A percentile compares a stretch with the other conserved stretches of the same genome.
These are phyloP conservation scores for Miamiensis avidus DNA, from an alignment of 169 alveolate genomes.

Conservation along the genomic window DNA sequence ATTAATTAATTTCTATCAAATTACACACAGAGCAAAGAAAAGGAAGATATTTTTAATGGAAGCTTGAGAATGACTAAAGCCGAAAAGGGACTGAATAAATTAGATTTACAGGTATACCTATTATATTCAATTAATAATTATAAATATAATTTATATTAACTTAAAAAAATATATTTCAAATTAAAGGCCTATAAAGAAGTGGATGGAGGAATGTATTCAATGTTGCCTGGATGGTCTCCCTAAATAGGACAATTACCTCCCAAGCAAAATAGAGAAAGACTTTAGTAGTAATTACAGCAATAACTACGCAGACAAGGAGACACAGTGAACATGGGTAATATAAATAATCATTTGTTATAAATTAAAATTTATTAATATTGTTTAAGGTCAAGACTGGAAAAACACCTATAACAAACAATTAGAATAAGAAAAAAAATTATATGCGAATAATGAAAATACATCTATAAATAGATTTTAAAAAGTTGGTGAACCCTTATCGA, in stretches of 20 bases:
- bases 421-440: not conserved
- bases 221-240: constrained; percentile 25
- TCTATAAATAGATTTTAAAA: constrained; percentile 1
- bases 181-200: constrained; percentile 10
- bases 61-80: constrained; percentile 18
- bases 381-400: not conserved
- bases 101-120: constrained; percentile 1
- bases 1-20: too few species aligned
- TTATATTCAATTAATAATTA: not conserved
- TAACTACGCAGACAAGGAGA: not conserved
- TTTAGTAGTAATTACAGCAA: constrained; percentile 1
- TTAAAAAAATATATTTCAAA: not conserved
- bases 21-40: constrained; percentile 3
- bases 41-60: not conserved
- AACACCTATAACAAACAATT: not conserved
- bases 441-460: not conserved
- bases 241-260: constrained; percentile 28
- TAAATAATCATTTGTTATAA: not conserved
- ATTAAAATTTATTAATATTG: not conserved
- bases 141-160: not conserved
- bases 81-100: constrained; percentile 24
- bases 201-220: constrained; percentile 14
- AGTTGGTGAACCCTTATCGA: constrained; percentile 11
- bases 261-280: constrained; percentile 3
- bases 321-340: not conserved